Percentiles rank a stretch among this genome's conserved stretches.
phyloP scores from a whole-genome alignment of 768 basidiomycete species.

The Suillus clintonianus region DNA sequence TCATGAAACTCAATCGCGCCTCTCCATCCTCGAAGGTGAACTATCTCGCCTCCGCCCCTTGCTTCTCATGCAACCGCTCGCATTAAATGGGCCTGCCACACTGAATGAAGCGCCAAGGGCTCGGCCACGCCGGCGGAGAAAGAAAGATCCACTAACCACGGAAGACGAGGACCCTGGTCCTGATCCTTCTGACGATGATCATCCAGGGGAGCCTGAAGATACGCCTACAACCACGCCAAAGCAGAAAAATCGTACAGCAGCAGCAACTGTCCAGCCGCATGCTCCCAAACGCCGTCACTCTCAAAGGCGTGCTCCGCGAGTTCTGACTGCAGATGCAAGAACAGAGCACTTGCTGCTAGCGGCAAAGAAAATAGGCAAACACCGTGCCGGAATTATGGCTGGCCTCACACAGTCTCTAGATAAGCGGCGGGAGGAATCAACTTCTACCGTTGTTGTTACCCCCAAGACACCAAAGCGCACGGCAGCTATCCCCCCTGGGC shows the following conservation, averaged over 20 bases:
- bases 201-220: slow-evolving; percentile 14
- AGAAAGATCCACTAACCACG: slow-evolving; percentile 19
- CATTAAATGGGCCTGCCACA: slow-evolving; percentile 16
- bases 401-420: slow-evolving; percentile 45
- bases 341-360: slow-evolving; percentile 72
- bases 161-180: slow-evolving; percentile 30
- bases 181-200: slow-evolving; percentile 28
- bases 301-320: slow-evolving; percentile 26
- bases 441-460: slow-evolving; percentile 19
- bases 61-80: slow-evolving; percentile 62
- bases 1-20: slow-evolving; percentile 53
- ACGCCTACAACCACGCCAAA: slow-evolving; percentile 26
- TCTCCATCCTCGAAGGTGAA: slow-evolving; percentile 62
- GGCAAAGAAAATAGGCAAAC: slow-evolving; percentile 66
- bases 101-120: slow-evolving; percentile 21
- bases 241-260: slow-evolving; percentile 22
- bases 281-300: slow-evolving; percentile 26
- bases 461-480: slow-evolving; percentile 33
- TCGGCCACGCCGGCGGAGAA: slow-evolving; percentile 29
- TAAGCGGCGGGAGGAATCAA: slow-evolving; percentile 23
- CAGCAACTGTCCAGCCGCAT: slow-evolving; percentile 13
- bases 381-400: slow-evolving; percentile 56
- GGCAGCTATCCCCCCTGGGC: slow-evolving; percentile 26
- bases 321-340: slow-evolving; percentile 62
- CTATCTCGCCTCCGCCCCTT: slow-evolving; percentile 66